Percentiles rank a stretch among this genome's conserved stretches.
phyloP scores from a whole-genome alignment of 441 rosid genomes.

The Brassica hybrid region DNA sequence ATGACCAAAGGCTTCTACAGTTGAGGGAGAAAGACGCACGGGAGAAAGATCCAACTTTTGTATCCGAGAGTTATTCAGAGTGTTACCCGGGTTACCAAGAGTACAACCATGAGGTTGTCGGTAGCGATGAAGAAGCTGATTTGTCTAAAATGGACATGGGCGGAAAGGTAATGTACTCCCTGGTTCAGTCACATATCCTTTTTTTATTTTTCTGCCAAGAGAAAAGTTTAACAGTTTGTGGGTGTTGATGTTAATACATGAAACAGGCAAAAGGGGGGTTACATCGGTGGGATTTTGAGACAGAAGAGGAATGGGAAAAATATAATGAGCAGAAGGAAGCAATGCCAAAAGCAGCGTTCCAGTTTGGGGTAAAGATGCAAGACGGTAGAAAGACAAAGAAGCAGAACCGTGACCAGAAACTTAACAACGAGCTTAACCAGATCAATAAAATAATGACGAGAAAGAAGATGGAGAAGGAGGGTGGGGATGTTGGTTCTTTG shows the following conservation, averaged over 20 bases:
- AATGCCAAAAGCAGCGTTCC: conserved; percentile 98
- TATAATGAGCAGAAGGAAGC: conserved; percentile 99
- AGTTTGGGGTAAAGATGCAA: conserved; percentile 98
- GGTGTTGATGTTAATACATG: conserved; percentile 11
- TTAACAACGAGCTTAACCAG: conserved; percentile 83
- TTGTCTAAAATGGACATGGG: conserved; percentile 99
- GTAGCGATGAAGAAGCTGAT: conserved; percentile 94
- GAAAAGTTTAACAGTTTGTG: background rate
- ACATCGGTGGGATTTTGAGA: conserved; percentile 96
- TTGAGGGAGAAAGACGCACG: conserved; percentile 88
- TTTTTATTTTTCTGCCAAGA: background rate
- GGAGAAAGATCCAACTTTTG: conserved; percentile 92
- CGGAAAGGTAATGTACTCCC: conserved; percentile 65
- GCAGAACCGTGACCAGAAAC: conserved; percentile 96
- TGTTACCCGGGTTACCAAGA: conserved; percentile 99
- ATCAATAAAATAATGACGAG: conserved; percentile 88
- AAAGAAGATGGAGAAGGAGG: conserved; percentile 81
- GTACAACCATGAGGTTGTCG: conserved; percentile 88
- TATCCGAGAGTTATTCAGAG: conserved; percentile 96
- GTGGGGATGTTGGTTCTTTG: conserved; percentile 56
- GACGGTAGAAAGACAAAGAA: conserved; percentile 94
- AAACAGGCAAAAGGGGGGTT: conserved; percentile 96
- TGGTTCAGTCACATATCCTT: background rate
- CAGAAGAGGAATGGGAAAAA: conserved; percentile 94
- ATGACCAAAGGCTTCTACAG: conserved; percentile 94